Evolutionary conservation across 163 green algal species (phyloP), one percentile per base, ranked within the genome.

Genomic region (Scenedesmus sp.): DNA sequence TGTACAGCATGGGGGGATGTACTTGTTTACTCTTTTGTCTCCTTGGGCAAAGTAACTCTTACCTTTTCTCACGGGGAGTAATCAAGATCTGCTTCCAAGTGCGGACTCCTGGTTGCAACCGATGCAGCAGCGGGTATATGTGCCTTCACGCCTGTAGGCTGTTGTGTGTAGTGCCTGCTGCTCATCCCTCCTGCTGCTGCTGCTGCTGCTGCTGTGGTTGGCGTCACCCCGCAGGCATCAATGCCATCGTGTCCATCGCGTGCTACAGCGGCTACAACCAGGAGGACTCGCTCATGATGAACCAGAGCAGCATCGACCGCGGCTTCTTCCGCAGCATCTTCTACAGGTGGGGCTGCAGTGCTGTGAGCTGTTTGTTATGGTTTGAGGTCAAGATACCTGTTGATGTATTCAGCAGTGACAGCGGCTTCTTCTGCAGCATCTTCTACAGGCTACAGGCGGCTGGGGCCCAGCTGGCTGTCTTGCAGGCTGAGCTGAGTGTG

Each of bases 251-350:
- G 77, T 98, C 97, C 59, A 99, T 99, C 93, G 95, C 96, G 54
- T 99, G 96, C 95, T 99, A 99, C 96, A 98, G 95, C 12, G 98
- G 98, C 4, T 99, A 99, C 96, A 99, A 99, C 96, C 98, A 99
- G 96, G 98, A 99, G 92, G 98, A 99, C 94, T 99, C 96, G 15
- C 96, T 99, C 46, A 99, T 99, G 96, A 99, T 99, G 96, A 99
- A 99, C 94, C 97, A 99, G 94, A 98, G 94, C 46, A 97, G 96
- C 92, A 99, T 99, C 67, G 98, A 99, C 95, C 92, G 98, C 0
- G 98, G 98, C 88, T 99, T 99, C 95, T 99, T 99, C 96, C 93
- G 98, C 4, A 99, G 97, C 91, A 98, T 99, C 93, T 99, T 99
- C 94, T 99, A 98, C 97, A 97, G 96, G 96, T 97, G 84, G 0